Evolutionary conservation across 164 flowering plant genomes (phyloP).

Genomic region (Piper betle): DNA sequence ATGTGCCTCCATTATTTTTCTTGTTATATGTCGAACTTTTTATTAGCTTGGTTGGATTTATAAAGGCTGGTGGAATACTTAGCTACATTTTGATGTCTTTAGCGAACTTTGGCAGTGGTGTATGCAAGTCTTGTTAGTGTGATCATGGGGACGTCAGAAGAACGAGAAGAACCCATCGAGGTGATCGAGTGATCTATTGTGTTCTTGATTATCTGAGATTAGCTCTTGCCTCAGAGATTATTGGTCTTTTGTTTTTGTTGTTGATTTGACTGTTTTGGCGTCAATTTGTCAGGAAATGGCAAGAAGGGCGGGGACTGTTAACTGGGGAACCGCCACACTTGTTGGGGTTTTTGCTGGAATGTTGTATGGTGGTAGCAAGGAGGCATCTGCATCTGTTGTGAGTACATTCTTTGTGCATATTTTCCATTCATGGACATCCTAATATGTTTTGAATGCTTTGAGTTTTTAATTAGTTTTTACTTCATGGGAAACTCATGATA

Average conservation of each 20-base stretch:
- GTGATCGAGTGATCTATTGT: not conserved
- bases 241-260: not conserved
- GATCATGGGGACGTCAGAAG: not conserved
- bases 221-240: not conserved
- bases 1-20: no score
- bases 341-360: constrained; percentile 86
- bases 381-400: constrained; percentile 90
- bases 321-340: constrained; percentile 87
- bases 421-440: not conserved
- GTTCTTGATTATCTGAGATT: no score
- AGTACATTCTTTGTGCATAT: constrained; percentile 17
- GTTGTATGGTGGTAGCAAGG: constrained; percentile 96
- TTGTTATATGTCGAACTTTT: no score
- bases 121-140: no score
- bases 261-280: not conserved
- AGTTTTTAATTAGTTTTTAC: no score
- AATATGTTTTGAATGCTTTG: no score
- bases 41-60: no score
- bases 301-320: constrained; percentile 58
- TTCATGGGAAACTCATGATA: no score
- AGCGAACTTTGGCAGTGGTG: not conserved
- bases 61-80: no score
- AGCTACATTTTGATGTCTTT: no score
- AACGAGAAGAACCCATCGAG: not conserved
- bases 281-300: constrained; percentile 22